Conservation (phyloP, 2,329 filamentous ascomycete species). For the Trichoderma arundinaceum region DNA sequence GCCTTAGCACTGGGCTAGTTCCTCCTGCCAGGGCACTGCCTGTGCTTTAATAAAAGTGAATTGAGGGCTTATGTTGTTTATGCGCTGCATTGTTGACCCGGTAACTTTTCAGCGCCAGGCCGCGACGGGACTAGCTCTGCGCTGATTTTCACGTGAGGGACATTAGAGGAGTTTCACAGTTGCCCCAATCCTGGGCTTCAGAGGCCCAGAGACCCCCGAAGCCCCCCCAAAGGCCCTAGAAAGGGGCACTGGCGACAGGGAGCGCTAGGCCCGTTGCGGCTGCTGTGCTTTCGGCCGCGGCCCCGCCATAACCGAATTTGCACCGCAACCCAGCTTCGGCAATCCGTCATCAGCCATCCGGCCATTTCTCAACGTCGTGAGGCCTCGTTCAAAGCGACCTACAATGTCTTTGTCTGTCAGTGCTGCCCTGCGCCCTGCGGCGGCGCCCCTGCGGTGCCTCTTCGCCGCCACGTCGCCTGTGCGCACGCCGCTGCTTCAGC, state of each 20-base stretch:
- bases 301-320: slow-evolving; percentile 3
- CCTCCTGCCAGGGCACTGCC: slow-evolving; percentile 8
- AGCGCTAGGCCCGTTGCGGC: slow-evolving; percentile 4
- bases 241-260: slow-evolving; percentile 5
- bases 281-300: slow-evolving; percentile 7
- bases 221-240: slow-evolving; percentile 5
- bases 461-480: background rate
- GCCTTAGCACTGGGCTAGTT: background rate
- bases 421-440: background rate
- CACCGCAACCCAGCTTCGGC: background rate
- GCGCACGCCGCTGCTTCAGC: background rate
- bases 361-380: background rate
- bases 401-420: background rate
- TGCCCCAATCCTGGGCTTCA: background rate
- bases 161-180: slow-evolving; percentile 23
- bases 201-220: background rate
- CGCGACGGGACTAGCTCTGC: slow-evolving; percentile 1
- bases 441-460: slow-evolving; percentile 12
- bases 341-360: background rate
- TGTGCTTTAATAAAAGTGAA: slow-evolving; percentile 16
- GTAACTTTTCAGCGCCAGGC: slow-evolving; percentile 19
- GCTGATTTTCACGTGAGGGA: slow-evolving; percentile 28
- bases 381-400: background rate
- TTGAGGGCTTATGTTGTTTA: slow-evolving; percentile 22
- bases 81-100: slow-evolving; percentile 26